Evolutionary conservation across 1,284 basidiomycete species (phyloP), one percentile per base, ranked within the genome.

Genomic region (Ustilago xerochloae): DNA sequence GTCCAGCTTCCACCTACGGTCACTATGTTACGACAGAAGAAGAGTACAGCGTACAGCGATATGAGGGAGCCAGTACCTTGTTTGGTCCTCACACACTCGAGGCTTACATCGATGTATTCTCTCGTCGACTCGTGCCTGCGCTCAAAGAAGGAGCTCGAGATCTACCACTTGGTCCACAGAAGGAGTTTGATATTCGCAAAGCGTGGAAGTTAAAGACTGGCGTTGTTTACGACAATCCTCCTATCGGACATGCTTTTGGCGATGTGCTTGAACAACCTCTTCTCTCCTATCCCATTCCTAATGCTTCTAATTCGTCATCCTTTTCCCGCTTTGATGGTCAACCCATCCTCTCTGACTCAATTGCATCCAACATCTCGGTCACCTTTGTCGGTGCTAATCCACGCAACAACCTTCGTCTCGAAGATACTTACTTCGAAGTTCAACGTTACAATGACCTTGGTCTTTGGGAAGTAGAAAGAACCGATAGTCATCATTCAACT

Each of bases 401-500:
- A 0, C 87, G 92, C 83, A 93, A 93, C 81, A 91, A 93, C 79
- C 87, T 92, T 28, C 88, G 89, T 16, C 87, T 93, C 10, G 91
- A 92, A 79, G 87, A 86, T 29, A 92, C 91, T 0, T 93, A 91
- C 87, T 85, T 93, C 52, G 89, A 87, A 7, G 87, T 93, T 35
- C 90, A 92, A 71, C 87, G 87, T 48, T 85, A 87, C 24, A 69
- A 65, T 28, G 88, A 87, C 10, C 41, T 53, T 12, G 61, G 57
- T 8, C 39, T n/a, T 0, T 93, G 91, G 91, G 85, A 68, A 56
- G 81, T 87, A 0, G 88, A 90, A 49, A 86, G 89, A 45, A 90
- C 91, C 3, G 92, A 93, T 84, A 92, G 91, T 13, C 92, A 93
- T 82, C 91, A 91, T 29, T 92, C 91, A 8, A 93, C 92, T 2